These are phyloP conservation scores for Melampsora occidentalis DNA, from an alignment of 1,284 basidiomycete species.

Conservation along the genomic window DNA sequence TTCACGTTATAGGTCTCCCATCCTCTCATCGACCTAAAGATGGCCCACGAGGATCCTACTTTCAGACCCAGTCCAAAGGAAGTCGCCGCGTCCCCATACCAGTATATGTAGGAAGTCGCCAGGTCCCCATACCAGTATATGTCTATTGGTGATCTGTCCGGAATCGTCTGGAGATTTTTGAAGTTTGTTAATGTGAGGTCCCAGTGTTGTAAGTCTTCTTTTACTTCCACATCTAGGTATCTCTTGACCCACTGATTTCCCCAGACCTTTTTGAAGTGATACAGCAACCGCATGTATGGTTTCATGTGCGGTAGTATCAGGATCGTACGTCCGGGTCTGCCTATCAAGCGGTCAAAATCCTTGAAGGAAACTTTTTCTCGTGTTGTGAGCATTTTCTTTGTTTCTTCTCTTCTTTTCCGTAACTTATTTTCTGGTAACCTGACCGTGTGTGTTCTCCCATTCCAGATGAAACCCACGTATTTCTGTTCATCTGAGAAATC, in stretches of 20 bases:
- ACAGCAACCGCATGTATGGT: not conserved
- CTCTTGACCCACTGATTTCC: not conserved
- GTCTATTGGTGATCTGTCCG: not conserved
- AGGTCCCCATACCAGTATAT: conserved; percentile 7
- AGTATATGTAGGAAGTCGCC: too few species aligned
- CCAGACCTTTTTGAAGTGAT: not conserved
- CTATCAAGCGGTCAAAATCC: not conserved
- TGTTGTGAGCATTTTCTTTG: not conserved
- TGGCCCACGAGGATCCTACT: not conserved
- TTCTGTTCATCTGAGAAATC: not conserved
- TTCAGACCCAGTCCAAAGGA: not conserved
- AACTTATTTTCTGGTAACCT: not conserved
- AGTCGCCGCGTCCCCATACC: too few species aligned
- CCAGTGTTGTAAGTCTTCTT: not conserved
- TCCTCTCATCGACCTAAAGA: not conserved
- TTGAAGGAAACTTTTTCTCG: not conserved
- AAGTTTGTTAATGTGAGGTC: not conserved
- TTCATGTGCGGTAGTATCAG: too few species aligned
- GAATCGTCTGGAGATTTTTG: not conserved
- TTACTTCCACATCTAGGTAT: not conserved
- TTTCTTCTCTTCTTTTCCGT: too few species aligned
- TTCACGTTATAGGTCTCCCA: not conserved
- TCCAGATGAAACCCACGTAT: not conserved
- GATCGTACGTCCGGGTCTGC: not conserved
- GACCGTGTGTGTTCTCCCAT: not conserved